Base-by-base conservation (phyloP, 176 grass and related monocot species). In the Miscanthus lutarioriparius region DNA sequence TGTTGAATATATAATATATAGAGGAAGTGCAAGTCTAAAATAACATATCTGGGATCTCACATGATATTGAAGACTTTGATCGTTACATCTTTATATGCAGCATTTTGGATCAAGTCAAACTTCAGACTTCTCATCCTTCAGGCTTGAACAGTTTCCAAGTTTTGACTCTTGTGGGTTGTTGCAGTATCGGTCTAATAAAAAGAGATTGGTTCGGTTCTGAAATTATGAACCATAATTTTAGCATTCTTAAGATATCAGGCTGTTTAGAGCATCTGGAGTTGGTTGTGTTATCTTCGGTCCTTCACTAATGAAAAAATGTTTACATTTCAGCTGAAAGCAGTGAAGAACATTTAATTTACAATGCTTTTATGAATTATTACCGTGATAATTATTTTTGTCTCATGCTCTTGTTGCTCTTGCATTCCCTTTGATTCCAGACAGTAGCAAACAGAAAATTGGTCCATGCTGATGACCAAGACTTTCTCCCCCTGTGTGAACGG, bases 401-500 rank as follows among this genome's bases (percentile, higher is more conserved):
- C 10, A 14, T 51, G 48, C 19, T 80, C 80, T 70, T 76, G 20
- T 64, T 44, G 78, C 22, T 8, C 12, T 49, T 28, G 48, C 16
- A 37, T n/a, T 33, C 61, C 56, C 27, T 79, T 87, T 16, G 69
- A 83, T 84, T 80, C 59, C 49, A 79, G 80, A 75, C 84, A 53
- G 13, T n/a, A 80, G 12, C 67, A 77, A 87, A 84, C 9, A 80
- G 37, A 62, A 71, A 71, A 87, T 8, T 6, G 81, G 68, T 64
- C 69, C 47, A 28, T 56, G 5, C 49, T n/a, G 32, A 51, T 58
- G 27, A 22, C 61, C 19, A 37, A 84, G 80, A 87, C 75, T 74
- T 83, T 40, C 33, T 79, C 22, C 49, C 35, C 16, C 51, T 26
- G 15, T 84, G 85, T 65, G 81, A 87, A 91, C 70, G 47, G 85